Evolutionary conservation across 352 stramenopile genomes (phyloP), one percentile per base, ranked within the genome.

Genomic region (Pythium aristosporum): DNA sequence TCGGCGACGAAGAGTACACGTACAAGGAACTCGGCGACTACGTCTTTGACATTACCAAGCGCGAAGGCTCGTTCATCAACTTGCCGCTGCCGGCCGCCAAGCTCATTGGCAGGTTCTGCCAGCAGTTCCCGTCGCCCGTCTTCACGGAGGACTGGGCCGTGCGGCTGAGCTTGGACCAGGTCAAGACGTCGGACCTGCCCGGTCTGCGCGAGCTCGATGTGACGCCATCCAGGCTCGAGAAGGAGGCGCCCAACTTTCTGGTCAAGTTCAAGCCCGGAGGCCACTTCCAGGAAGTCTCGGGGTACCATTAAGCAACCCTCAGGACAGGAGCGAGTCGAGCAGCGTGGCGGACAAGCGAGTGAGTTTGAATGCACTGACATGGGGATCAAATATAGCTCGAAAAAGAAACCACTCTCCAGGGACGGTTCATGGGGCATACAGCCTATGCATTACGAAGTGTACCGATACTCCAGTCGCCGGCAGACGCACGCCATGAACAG

Each of bases 1-100:
- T 97, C 56, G 97, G 97, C 36, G 92, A 97, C 25, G 89, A 98
- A 54, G 94, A 98, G 77, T 99, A 98, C 72, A 96, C 96, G 56
- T 93, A 97, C 76, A 97, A 96, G 68, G 96, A 99, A 73, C 70
- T 99, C n/a, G 96, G 88, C 18, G 91, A 98, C 65, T 99, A 98
- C 74, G 89, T 98, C 41, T 97, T 98, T 63, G 94, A 99, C 59
- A 75, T 84, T 58, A 96, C 85, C 55, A 90, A 92, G 72, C 72
- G 75, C 58, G 77, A 91, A 48, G 72, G 86, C 48, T 84, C 69
- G 52, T 63, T 96, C 39, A 71, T 96, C 65, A 94, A 96, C 74
- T 64, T 97, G 65, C 87, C 88, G 56, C 65, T 93, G 46, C 78
- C 79, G 15, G 66, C 91, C 49, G 89, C 88, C 5, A 73, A 92